A percentile compares a stretch with the other conserved stretches of the same genome.
These are phyloP conservation scores for Coprinopsis strossmayeri DNA, from an alignment of 768 basidiomycete species.

Conservation along the genomic window DNA sequence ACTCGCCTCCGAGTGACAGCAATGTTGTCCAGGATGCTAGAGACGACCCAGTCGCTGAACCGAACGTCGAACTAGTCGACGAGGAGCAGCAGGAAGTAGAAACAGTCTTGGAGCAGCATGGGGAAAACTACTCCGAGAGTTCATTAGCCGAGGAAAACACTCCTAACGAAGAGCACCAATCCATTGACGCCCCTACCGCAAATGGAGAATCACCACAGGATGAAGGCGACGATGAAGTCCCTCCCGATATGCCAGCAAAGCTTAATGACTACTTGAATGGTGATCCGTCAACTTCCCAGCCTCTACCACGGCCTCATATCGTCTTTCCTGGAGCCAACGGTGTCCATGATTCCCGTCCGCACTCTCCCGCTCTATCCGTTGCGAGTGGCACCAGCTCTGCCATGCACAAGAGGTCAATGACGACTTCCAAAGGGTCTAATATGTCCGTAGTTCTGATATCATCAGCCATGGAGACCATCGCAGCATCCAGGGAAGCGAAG, in stretches of 20 bases:
- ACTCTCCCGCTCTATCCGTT: slow-evolving; percentile 20
- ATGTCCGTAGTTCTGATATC: slow-evolving; percentile 78
- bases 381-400: slow-evolving; percentile 15
- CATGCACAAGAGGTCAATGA: slow-evolving; percentile 49
- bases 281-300: neutral
- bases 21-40: neutral
- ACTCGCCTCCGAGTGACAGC: neutral
- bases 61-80: neutral
- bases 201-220: too few relatives aligned
- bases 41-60: neutral
- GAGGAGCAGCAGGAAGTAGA: neutral
- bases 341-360: slow-evolving; percentile 15
- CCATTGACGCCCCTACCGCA: too few relatives aligned
- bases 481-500: slow-evolving; percentile 83
- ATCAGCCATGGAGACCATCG: slow-evolving; percentile 81
- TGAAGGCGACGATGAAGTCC: too few relatives aligned
- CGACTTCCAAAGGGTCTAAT: slow-evolving; percentile 60
- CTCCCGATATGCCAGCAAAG: too few relatives aligned
- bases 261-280: too few relatives aligned
- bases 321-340: slow-evolving; percentile 1
- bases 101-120: too few relatives aligned
- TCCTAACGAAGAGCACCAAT: too few relatives aligned
- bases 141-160: too few relatives aligned
- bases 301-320: neutral
- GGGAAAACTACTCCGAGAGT: too few relatives aligned